Percentiles rank a stretch among this genome's conserved stretches.
These are phyloP conservation scores for Dactylellina drechsleri DNA, from an alignment of 2,329 filamentous ascomycete genomes.

Conservation along the genomic window DNA sequence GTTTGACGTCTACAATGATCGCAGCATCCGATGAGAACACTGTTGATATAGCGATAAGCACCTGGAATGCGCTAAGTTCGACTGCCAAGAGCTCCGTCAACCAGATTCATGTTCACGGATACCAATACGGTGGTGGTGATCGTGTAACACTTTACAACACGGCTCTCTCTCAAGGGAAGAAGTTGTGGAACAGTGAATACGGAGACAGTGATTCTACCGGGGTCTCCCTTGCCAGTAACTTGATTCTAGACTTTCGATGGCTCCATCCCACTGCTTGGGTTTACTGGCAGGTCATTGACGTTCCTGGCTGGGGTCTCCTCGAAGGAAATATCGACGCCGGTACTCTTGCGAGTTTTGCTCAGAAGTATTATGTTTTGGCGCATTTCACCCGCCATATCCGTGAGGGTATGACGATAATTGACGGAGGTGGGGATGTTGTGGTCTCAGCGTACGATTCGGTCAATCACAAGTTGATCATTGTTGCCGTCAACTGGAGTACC, in stretches of 20 bases:
- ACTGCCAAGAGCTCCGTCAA: constrained; percentile 59
- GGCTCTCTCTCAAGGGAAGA: constrained; percentile 58
- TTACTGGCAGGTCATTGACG: constrained; percentile 64
- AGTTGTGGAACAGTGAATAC: constrained; percentile 64
- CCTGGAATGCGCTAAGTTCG: constrained; percentile 60
- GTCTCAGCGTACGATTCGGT: constrained; percentile 62
- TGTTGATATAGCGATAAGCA: constrained; percentile 62
- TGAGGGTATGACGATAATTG: constrained; percentile 62
- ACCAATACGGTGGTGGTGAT: constrained; percentile 61
- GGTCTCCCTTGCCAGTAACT: constrained; percentile 60
- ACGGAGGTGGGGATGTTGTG: constrained; percentile 60
- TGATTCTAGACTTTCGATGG: constrained; percentile 63
- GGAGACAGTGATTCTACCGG: constrained; percentile 63
- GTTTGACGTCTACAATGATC: constrained; percentile 59
- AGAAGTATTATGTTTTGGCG: constrained; percentile 64
- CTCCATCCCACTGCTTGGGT: constrained; percentile 64
- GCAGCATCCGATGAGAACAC: constrained; percentile 63
- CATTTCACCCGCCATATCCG: constrained; percentile 64
- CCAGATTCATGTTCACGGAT: constrained; percentile 65
- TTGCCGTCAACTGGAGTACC: constrained; percentile 62
- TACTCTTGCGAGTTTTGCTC: constrained; percentile 59
- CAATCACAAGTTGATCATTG: constrained; percentile 61
- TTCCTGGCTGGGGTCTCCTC: constrained; percentile 63
- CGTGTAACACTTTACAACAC: constrained; percentile 61
- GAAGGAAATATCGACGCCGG: constrained; percentile 62